Base-by-base conservation (phyloP, 2,329 filamentous ascomycete species). In the Eutypa lata region DNA sequence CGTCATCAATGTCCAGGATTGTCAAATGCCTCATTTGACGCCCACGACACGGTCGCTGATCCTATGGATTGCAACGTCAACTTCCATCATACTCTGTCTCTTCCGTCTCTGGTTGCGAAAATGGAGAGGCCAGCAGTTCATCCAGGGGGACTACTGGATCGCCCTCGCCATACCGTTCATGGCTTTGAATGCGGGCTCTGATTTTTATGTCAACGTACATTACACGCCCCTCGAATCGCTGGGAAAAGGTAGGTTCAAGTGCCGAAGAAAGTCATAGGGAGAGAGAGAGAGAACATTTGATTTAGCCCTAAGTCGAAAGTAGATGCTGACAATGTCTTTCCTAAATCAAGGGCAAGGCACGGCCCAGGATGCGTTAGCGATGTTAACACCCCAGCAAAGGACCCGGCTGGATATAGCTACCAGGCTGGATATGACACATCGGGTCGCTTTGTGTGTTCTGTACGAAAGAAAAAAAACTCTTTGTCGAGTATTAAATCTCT, bases 61-160 rank as follows among this genome's bases (percentile, higher is more conserved):
- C 6, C 22, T 47, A 6, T 48, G 44, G 50, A 37, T 44, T 11
- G 14, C 40, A 6, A 19, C 21, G 16, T 24, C 31, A 5, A 3
- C 53, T 28, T 44, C 53, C 10, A 18, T 37, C 3, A 7, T 13
- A 2, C 18, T 60, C 2, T 53, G 57, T 44, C 8, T 57, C 16
- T 10, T 42, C 10, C 56, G 53, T 4, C 35, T 61, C 1, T 48
- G 43, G 0, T 38, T 60, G 16, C 53, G 57, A 8, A 45, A 48
- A 48, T 54, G 50, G 53, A 19, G 26, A 8, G 19, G n/a, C 1
- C 49, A 26, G 3, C n/a, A 13, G 4, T 53, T 55, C 37, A 54
- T 51, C 5, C 6, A 14, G 2, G 52, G 59, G 19, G 59, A 61
- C 33, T 35, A 6, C 21, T 60, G 55, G 55, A 40, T 55, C 4